Conservation (phyloP, 305 asterid genomes). For the Salvia sclarea region DNA sequence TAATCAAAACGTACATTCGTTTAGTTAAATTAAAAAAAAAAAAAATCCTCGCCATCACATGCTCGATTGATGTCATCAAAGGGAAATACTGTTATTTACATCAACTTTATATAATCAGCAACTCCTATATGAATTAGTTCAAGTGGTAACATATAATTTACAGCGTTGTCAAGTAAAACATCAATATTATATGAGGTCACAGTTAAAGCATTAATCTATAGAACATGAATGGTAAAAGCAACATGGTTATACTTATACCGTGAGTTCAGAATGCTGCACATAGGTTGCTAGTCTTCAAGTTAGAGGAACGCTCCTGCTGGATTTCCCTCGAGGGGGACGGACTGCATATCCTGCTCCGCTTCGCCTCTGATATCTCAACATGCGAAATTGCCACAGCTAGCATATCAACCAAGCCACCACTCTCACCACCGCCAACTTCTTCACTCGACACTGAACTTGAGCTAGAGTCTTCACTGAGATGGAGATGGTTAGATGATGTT, state of each 20-base stretch:
- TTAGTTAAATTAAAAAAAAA: too few relatives aligned
- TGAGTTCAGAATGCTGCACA: constrained; percentile 74
- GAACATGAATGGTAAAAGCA: neutral
- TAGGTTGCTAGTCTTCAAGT: constrained; percentile 69
- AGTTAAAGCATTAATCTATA: neutral
- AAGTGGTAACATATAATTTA: neutral
- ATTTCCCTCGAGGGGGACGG: constrained; percentile 53
- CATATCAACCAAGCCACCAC: constrained; percentile 57
- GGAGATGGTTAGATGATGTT: constrained; percentile 38
- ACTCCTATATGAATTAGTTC: neutral
- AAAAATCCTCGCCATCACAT: neutral
- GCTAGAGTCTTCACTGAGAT: constrained; percentile 58
- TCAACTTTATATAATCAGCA: constrained; percentile 13
- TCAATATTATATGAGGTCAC: neutral
- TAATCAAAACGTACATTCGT: too few relatives aligned
- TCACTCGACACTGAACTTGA: constrained; percentile 39
- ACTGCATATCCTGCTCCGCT: constrained; percentile 81
- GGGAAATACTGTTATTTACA: constrained; percentile 16
- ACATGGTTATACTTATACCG: neutral
- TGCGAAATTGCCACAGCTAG: constrained; percentile 75
- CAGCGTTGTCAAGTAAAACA: constrained; percentile 1
- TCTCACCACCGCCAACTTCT: constrained; percentile 45
- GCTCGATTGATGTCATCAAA: neutral
- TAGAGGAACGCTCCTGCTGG: constrained; percentile 69
- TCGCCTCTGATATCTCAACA: constrained; percentile 76